These are phyloP conservation scores for Mycena indigotica DNA, from an alignment of 768 basidiomycete genomes.

Conservation along the genomic window DNA sequence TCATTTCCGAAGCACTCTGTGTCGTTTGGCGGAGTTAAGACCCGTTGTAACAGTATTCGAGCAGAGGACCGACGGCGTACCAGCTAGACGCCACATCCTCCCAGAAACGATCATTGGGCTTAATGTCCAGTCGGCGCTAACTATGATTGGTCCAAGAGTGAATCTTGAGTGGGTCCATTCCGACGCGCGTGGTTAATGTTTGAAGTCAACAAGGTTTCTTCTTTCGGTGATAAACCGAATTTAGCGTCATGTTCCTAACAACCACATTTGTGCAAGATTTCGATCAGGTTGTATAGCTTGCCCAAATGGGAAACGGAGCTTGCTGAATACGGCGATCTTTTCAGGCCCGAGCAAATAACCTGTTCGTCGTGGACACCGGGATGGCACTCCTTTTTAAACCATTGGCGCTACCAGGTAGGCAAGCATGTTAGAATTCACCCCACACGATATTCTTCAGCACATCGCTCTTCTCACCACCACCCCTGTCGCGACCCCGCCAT, in stretches of 20 bases:
- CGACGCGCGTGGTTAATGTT: constrained; percentile 2
- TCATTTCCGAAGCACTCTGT: constrained; percentile 20
- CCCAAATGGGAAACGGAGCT: constrained; percentile 2
- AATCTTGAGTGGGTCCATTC: constrained; percentile 8
- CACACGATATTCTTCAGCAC: constrained; percentile 58
- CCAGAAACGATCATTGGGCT: neutral
- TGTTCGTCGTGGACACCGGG: constrained; percentile 16
- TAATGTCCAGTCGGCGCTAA: neutral
- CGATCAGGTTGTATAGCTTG: neutral
- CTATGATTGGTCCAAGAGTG: neutral
- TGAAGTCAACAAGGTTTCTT: constrained; percentile 10
- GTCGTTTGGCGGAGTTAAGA: constrained; percentile 21
- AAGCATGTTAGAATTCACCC: constrained; percentile 54
- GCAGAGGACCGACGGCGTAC: neutral
- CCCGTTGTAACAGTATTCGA: neutral
- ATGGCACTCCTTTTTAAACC: constrained; percentile 23
- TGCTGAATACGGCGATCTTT: constrained; percentile 12
- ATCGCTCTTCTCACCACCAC: constrained; percentile 51
- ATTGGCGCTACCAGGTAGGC: neutral
- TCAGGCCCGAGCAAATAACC: constrained; percentile 16
- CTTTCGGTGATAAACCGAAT: constrained; percentile 7
- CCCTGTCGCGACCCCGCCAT: constrained; percentile 41
- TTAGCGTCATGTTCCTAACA: constrained; percentile 1
- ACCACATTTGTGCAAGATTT: constrained; percentile 3
- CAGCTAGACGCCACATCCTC: neutral